Conservation (phyloP, 257 asterid species). For the Capsicum baccatum region DNA sequence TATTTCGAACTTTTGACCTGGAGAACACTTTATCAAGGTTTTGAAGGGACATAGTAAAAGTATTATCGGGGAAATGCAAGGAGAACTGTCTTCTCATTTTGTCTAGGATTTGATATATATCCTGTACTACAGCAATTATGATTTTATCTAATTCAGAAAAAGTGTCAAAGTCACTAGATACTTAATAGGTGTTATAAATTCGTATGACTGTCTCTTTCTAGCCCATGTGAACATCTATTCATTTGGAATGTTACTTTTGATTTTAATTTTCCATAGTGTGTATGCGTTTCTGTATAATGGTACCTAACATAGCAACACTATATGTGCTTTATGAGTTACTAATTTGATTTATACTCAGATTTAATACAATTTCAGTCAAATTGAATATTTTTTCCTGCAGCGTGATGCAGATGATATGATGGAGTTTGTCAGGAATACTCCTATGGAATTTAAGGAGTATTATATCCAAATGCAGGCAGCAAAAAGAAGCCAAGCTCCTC, state of each 20-base stretch:
- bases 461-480: slow-evolving; percentile 98
- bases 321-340: not conserved
- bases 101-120: not conserved
- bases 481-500: slow-evolving; percentile 96
- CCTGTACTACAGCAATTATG: not conserved
- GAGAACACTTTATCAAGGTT: slow-evolving; percentile 3
- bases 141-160: not conserved
- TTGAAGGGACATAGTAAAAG: not conserved
- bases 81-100: slow-evolving; percentile 8
- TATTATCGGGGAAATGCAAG: not conserved
- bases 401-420: slow-evolving; percentile 92
- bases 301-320: not conserved
- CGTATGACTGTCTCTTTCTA: too few relatives aligned
- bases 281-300: not conserved
- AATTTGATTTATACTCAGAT: slow-evolving; percentile 13
- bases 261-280: slow-evolving; percentile 3
- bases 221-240: not conserved
- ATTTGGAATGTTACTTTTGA: not conserved
- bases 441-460: slow-evolving; percentile 87
- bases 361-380: not conserved
- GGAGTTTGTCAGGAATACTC: slow-evolving; percentile 73
- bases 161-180: not conserved
- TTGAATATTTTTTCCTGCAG: slow-evolving; percentile 43
- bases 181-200: not conserved
- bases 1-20: slow-evolving; percentile 5